phyloP scores from a whole-genome alignment of 2,329 filamentous ascomycete genomes.

The Colletotrichum gigasporum region DNA sequence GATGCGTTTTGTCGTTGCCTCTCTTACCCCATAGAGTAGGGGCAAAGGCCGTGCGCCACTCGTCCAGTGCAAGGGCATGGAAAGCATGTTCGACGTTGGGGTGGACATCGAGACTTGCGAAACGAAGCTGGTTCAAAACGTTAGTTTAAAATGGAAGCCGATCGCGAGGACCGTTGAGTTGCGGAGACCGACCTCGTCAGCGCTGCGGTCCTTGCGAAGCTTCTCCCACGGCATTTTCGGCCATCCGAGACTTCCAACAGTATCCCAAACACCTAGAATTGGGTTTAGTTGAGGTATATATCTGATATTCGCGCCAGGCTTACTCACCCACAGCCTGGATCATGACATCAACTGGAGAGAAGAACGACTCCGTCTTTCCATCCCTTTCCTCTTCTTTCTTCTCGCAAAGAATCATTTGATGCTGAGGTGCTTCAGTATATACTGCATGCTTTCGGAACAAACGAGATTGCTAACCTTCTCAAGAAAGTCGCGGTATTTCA shows the following conservation, averaged over 20 bases:
- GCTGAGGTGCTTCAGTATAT: neutral
- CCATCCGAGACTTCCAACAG: slow-evolving; percentile 54
- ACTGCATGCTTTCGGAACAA: neutral
- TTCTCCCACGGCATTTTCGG: slow-evolving; percentile 30
- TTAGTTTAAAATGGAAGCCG: no score
- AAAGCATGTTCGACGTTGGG: slow-evolving; percentile 60
- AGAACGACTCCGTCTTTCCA: neutral
- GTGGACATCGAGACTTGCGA: slow-evolving; percentile 33
- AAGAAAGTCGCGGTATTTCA: slow-evolving; percentile 3
- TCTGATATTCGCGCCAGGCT: fast-evolving
- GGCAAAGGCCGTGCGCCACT: slow-evolving; percentile 49
- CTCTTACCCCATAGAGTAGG: slow-evolving; percentile 41
- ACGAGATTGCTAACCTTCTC: neutral
- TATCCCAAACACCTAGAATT: slow-evolving; percentile 57
- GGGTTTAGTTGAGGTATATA: neutral
- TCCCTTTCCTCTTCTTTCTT: neutral
- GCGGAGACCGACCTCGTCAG: slow-evolving; percentile 21
- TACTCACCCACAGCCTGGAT: slow-evolving; percentile 18
- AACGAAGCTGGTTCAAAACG: slow-evolving; percentile 23
- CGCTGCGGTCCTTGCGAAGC: slow-evolving; percentile 10
- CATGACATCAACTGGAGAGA: neutral
- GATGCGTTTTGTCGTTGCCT: slow-evolving; percentile 28
- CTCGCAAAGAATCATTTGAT: slow-evolving; percentile 19
- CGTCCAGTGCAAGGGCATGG: slow-evolving; percentile 64
- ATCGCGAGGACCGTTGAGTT: no score